Evolutionary conservation across 1,284 basidiomycete species (phyloP), one percentile per base, ranked within the genome.

Genomic region (Pseudozyma sp.): DNA sequence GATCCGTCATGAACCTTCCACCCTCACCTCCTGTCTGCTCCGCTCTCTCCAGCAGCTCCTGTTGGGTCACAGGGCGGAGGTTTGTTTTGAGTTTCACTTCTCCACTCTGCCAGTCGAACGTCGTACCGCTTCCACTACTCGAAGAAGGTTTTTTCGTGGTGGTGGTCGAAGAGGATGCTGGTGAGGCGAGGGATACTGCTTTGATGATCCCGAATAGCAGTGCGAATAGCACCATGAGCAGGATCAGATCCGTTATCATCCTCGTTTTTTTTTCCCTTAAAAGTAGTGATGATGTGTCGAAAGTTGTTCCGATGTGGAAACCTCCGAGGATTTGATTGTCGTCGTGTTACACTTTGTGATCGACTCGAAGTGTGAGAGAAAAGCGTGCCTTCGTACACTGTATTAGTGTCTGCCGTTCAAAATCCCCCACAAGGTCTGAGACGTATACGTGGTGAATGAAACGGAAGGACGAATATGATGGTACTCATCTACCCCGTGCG

Each of bases 51-150:
- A 68, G 29, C 5, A 68, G 19, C 2, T 68, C 43, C 37, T 68
- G 52, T 42, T 68, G 66, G 8, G 66, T 51, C 3, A 52, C 34
- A 3, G 66, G 60, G 8, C 55, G 33, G 3, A 51, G 35, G n/a
- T 51, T 50, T 7, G 66, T 62, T 24, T 49, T 46, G 6, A 68
- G 40, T 7, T 55, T 62, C 13, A 68, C 7, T 11, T 68, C 40
- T 14, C 46, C 46, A 0, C 45, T 11, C 13, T 43, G 17, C 59
- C 66, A 68, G 48, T 68, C 59, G 46, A 68, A 11, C 6, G 40
- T 53, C 7, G 48, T 29, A 1, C 33, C 19, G 31, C 39, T 35
- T 9, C 4, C 24, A 24, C 14, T 3, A 17, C 7, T 0, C 2
- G 19, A 19, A 19, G n/a, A 10, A 19, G 33, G 14, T 6, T 19